A percentile compares a stretch with the other conserved stretches of the same genome.
Evolutionary conservation across 2,329 filamentous ascomycete species (phyloP).

Genomic region (Fusarium secorum): DNA sequence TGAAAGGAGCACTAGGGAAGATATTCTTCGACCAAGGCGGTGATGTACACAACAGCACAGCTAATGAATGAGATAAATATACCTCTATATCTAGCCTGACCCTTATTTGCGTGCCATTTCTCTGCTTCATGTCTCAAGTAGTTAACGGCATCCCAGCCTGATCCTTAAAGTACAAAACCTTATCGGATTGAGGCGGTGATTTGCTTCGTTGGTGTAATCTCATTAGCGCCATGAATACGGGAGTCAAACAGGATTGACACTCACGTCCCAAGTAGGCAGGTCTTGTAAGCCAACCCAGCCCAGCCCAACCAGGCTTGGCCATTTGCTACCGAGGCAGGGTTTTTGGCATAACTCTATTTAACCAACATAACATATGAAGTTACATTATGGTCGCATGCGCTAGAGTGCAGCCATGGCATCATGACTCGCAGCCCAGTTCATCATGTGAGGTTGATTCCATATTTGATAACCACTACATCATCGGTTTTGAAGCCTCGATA

Average conservation of each 20-base stretch:
- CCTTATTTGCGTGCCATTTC: neutral
- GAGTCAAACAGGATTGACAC: neutral
- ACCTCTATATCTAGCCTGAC: neutral
- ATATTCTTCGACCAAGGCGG: neutral
- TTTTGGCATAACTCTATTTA: neutral
- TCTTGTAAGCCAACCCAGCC: neutral
- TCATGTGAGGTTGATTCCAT: neutral
- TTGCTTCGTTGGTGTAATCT: neutral
- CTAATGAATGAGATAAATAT: slow-evolving; percentile 21
- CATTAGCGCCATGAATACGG: neutral
- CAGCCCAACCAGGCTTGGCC: neutral
- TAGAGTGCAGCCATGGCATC: slow-evolving; percentile 5
- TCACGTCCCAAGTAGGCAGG: neutral
- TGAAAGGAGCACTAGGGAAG: neutral
- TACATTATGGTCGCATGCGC: neutral
- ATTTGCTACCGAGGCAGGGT: slow-evolving; percentile 3
- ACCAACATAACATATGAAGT: neutral
- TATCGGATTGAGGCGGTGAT: neutral
- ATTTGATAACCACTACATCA: neutral
- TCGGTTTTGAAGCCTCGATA: neutral
- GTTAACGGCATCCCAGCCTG: neutral
- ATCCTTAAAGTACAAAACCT: neutral
- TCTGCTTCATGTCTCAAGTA: neutral
- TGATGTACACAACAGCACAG: slow-evolving; percentile 18
- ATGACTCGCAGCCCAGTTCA: neutral